Evolutionary conservation across 2,329 filamentous ascomycete genomes (phyloP), one percentile per base, ranked within the genome.

Genomic region (Fusarium cyanostomum): DNA sequence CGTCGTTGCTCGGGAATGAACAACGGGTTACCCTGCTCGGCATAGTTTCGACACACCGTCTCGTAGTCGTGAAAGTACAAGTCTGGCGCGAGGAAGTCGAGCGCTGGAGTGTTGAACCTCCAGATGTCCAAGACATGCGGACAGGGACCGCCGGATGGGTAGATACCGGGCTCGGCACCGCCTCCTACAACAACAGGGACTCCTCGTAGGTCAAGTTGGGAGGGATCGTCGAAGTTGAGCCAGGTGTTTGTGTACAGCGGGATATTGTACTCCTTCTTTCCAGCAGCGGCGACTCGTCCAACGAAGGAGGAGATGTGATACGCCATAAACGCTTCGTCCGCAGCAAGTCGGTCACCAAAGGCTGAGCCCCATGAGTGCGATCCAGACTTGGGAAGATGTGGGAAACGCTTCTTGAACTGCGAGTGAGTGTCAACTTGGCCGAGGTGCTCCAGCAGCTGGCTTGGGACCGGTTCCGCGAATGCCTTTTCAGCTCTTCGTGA

Each of bases 1-100:
- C 82, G 75, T 6, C 81, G 73, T 63, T 84, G 82, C 70, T 84
- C 82, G 0, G 82, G 82, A 33, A 84, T 83, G 60, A 84, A 83
- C 0, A 84, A 73, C 0, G 80, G 75, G 59, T 83, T 79, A 10
- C 71, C 68, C 4, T 75, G 70, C 45, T 81, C 79, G 4, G 76
- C 68, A 56, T 83, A 84, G 24, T 79, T 75, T 10, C 62, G 66
- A 53, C 82, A 84, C 0, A 79, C 74, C 1, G 59, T 68, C 38
- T 77, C 75, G 59, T 83, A 84, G 33, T 82, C 76, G 59, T 82
- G 78, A 15, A 83, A 76, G 59, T 84, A 83, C 5, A 84, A 31
- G 28, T 84, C 81, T 0, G 82, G 82, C 0, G 78, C 74, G 13
- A 83, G 71, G 15, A 84, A 78, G 49, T 82, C 80, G 7, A 83